Evolutionary conservation across 257 asterid species (phyloP).

Genomic region (Fraxinus excelsior): DNA sequence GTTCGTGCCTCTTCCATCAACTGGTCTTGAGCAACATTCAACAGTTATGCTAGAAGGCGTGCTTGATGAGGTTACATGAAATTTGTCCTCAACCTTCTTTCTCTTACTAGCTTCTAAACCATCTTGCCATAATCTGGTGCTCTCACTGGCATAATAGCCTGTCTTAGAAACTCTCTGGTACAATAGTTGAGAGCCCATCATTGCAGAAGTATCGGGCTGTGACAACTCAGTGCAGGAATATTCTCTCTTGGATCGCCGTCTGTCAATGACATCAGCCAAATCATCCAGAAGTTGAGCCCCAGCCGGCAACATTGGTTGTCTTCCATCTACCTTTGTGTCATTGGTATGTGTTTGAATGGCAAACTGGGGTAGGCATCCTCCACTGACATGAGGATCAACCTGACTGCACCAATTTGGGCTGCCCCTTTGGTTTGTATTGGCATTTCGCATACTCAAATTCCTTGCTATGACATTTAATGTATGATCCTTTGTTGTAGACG

Average conservation of each 20-base stretch:
- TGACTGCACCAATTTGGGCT: constrained; percentile 27
- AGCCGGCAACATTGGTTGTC: constrained; percentile 34
- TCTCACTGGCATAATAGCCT: constrained; percentile 23
- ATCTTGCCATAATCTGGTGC: constrained; percentile 27
- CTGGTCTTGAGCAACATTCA: constrained; percentile 33
- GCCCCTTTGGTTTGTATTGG: constrained; percentile 30
- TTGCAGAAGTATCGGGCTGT: constrained; percentile 17
- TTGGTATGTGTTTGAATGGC: constrained; percentile 37
- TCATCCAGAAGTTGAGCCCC: constrained; percentile 34
- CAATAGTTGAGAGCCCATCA: constrained; percentile 42
- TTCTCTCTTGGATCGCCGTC: constrained; percentile 48
- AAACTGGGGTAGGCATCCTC: constrained; percentile 30
- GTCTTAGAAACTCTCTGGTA: constrained; percentile 28
- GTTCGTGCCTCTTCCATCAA: constrained; percentile 32
- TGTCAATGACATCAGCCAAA: constrained; percentile 25
- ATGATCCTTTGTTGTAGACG: constrained; percentile 40
- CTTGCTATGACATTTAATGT: constrained; percentile 65
- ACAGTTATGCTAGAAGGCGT: constrained; percentile 33
- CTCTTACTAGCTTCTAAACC: constrained; percentile 32
- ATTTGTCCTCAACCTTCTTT: constrained; percentile 31
- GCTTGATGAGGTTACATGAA: constrained; percentile 32
- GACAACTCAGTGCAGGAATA: constrained; percentile 29
- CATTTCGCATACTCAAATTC: constrained; percentile 45
- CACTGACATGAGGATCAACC: constrained; percentile 38
- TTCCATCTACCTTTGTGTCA: constrained; percentile 28